These are phyloP conservation scores for Sistotremastrum suecicum DNA, from an alignment of 768 basidiomycete genomes.

Conservation along the genomic window DNA sequence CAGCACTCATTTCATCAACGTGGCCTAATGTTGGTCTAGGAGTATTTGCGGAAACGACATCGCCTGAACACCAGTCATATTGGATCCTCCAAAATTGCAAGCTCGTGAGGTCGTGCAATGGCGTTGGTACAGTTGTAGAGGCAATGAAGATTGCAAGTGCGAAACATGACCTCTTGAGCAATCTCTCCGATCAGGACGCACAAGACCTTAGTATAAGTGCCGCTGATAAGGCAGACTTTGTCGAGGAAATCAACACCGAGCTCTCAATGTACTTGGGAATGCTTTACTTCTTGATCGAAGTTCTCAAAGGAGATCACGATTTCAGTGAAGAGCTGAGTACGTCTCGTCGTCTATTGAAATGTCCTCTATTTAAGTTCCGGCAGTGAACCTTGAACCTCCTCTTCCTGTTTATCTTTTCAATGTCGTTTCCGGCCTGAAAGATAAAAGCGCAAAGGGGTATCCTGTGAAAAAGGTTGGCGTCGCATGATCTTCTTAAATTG, in stretches of 20 bases:
- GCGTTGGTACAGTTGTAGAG: conserved; percentile 67
- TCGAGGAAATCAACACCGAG: conserved; percentile 87
- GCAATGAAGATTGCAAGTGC: conserved; percentile 83
- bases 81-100: conserved; percentile 94
- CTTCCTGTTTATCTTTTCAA: conserved; percentile 87
- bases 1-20: not conserved
- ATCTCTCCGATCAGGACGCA: conserved; percentile 62
- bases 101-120: conserved; percentile 70
- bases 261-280: conserved; percentile 89
- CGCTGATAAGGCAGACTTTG: conserved; percentile 59
- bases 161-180: conserved; percentile 75
- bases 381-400: conserved; percentile 93
- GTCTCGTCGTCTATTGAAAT: conserved; percentile 17
- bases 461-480: conserved; percentile 82
- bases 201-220: conserved; percentile 54
- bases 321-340: conserved; percentile 95
- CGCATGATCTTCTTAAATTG: conserved; percentile 2
- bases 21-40: conserved; percentile 28
- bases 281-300: conserved; percentile 89
- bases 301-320: conserved; percentile 84
- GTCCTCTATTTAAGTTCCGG: conserved; percentile 2
- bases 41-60: conserved; percentile 80
- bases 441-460: conserved; percentile 89
- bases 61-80: conserved; percentile 88
- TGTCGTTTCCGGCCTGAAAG: conserved; percentile 77